phyloP scores from a whole-genome alignment of 2,329 filamentous ascomycete genomes.

The Cladophialophora bantiana region DNA sequence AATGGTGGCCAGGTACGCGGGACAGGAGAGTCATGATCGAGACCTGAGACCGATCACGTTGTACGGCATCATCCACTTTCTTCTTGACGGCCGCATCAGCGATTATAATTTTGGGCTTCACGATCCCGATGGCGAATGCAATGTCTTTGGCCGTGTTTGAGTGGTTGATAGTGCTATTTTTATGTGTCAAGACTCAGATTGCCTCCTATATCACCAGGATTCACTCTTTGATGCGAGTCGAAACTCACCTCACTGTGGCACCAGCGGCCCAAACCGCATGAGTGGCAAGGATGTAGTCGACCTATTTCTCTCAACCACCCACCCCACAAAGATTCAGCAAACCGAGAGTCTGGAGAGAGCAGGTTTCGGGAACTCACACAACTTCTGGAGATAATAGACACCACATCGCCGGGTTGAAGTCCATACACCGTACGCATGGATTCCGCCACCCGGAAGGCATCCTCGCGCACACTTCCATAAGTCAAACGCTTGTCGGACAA shows the following conservation, averaged over 20 bases:
- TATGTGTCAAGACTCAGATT: no score
- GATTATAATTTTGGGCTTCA: conserved; percentile 19
- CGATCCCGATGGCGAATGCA: conserved; percentile 26
- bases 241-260: conserved; percentile 31
- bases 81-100: conserved; percentile 4
- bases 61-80: conserved; percentile 13
- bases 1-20: neutral
- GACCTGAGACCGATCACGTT: neutral
- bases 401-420: conserved; percentile 23
- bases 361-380: conserved; percentile 8
- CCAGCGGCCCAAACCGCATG: conserved; percentile 30
- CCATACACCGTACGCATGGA: conserved; percentile 16
- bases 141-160: conserved; percentile 25
- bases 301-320: neutral
- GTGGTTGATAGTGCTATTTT: conserved; percentile 34
- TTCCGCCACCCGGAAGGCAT: conserved; percentile 28
- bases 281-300: conserved; percentile 16
- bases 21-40: conserved; percentile 9
- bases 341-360: no score
- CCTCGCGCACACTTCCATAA: conserved; percentile 27
- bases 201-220: neutral
- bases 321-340: neutral
- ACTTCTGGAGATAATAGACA: conserved; percentile 28
- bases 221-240: neutral
- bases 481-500: conserved; percentile 29